Conservation (phyloP, 768 basidiomycete species). For the Scleroderma bovista region DNA sequence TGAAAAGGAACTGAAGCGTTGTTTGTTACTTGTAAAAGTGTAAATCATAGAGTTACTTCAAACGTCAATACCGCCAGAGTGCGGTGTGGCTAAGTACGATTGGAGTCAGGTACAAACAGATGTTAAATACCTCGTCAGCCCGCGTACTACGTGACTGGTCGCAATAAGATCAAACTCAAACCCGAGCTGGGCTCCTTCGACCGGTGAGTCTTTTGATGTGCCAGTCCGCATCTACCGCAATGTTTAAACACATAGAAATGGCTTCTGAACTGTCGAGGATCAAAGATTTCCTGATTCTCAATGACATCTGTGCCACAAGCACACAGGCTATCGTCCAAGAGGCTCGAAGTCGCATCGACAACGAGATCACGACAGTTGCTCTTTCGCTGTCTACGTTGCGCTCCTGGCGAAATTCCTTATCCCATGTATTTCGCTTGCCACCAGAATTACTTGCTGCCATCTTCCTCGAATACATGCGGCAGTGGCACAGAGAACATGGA, state of each 20-base stretch:
- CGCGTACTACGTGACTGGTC: too few relatives aligned
- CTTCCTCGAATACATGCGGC: slow-evolving; percentile 12
- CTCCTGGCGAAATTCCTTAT: slow-evolving; percentile 12
- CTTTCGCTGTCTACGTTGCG: slow-evolving; percentile 12
- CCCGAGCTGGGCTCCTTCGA: too few relatives aligned
- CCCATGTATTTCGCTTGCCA: slow-evolving; percentile 15
- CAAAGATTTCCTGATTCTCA: not conserved
- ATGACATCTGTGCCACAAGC: not conserved
- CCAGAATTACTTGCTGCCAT: slow-evolving; percentile 17
- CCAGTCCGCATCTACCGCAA: too few relatives aligned
- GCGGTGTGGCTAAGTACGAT: too few relatives aligned
- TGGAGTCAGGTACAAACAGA: too few relatives aligned
- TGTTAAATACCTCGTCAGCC: too few relatives aligned
- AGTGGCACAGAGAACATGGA: not conserved
- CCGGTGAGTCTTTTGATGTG: too few relatives aligned
- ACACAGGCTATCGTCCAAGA: not conserved
- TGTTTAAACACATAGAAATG: too few relatives aligned
- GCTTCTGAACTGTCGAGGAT: not conserved
- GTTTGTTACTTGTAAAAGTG: not conserved
- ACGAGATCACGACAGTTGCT: slow-evolving; percentile 11
- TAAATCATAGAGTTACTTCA: not conserved
- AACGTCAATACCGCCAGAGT: too few relatives aligned
- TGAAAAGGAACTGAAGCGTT: slow-evolving; percentile 30
- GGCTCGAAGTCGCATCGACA: slow-evolving; percentile 11
- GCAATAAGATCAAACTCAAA: too few relatives aligned